Evolutionary conservation across 768 basidiomycete genomes (phyloP).

Genomic region (Hericium alpestre): DNA sequence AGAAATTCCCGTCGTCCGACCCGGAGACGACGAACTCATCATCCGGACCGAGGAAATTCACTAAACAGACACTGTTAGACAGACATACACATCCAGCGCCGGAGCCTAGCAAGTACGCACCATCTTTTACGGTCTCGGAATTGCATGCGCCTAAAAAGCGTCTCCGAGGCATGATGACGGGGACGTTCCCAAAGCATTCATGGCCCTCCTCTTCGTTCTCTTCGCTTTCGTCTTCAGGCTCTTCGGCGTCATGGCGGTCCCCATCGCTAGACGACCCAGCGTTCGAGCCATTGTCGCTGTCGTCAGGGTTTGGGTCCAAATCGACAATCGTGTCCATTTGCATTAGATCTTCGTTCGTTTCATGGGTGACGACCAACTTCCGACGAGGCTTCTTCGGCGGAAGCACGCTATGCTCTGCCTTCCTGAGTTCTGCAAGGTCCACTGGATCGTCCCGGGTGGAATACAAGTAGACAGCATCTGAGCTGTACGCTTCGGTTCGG

Average conservation of each 20-base stretch:
- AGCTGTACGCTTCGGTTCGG: conserved; percentile 47
- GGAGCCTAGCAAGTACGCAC: conserved; percentile 29
- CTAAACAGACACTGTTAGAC: conserved; percentile 24
- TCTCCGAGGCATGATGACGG: conserved; percentile 51
- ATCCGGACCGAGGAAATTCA: conserved; percentile 72
- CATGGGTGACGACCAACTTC: too few relatives aligned
- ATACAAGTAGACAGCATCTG: conserved; percentile 63
- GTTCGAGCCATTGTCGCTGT: not conserved
- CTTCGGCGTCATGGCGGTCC: too few relatives aligned
- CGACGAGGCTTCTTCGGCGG: conserved; percentile 7
- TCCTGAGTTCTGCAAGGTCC: conserved; percentile 3
- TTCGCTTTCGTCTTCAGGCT: conserved; percentile 15
- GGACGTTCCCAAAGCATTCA: conserved; percentile 25
- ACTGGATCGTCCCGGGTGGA: conserved; percentile 58
- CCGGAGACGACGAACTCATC: conserved; percentile 77
- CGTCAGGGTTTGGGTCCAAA: not conserved
- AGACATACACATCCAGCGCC: not conserved
- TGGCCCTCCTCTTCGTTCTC: conserved; percentile 21
- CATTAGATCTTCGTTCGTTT: too few relatives aligned
- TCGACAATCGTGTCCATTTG: too few relatives aligned
- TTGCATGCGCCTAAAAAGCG: conserved; percentile 67
- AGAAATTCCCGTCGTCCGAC: conserved; percentile 81
- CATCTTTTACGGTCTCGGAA: conserved; percentile 79
- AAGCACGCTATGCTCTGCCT: conserved; percentile 6
- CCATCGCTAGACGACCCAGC: not conserved